These are phyloP conservation scores for Xylariaceae sp. DNA, from an alignment of 2,329 filamentous ascomycete genomes.

Conservation along the genomic window DNA sequence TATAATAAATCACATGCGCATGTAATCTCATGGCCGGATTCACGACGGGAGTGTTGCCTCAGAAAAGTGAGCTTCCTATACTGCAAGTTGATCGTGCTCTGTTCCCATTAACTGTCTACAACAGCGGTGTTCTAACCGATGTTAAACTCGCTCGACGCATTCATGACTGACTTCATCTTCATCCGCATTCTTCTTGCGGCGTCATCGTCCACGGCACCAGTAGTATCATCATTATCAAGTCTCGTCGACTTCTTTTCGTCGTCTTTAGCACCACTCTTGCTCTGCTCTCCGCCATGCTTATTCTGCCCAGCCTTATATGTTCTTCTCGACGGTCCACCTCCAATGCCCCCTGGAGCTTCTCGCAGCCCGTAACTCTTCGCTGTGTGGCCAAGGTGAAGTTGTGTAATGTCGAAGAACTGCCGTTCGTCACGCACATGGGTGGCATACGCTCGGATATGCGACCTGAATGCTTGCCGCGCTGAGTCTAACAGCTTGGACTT, in stretches of 20 bases:
- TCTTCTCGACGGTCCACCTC: constrained; percentile 49
- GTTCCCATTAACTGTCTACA: neutral
- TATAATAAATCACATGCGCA: no score
- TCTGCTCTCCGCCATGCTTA: constrained; percentile 29
- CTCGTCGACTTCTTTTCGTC: constrained; percentile 10
- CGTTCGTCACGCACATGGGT: constrained; percentile 87
- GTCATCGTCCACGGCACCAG: constrained; percentile 51
- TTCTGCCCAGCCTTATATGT: constrained; percentile 35
- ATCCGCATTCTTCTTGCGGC: constrained; percentile 61
- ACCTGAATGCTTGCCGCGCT: constrained; percentile 81
- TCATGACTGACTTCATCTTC: constrained; percentile 55
- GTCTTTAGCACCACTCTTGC: constrained; percentile 24
- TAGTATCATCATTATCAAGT: constrained; percentile 34
- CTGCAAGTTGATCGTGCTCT: neutral
- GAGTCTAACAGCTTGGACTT: constrained; percentile 65
- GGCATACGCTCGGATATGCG: constrained; percentile 89
- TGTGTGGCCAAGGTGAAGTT: constrained; percentile 85
- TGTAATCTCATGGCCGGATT: no score
- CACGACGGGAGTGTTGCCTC: no score
- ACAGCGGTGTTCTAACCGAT: constrained; percentile 45
- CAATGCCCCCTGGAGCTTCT: constrained; percentile 82
- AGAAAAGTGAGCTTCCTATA: neutral
- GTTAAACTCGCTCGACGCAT: constrained; percentile 63
- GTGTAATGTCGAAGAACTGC: constrained; percentile 83
- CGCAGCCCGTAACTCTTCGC: constrained; percentile 90